Evolutionary conservation across 768 basidiomycete genomes (phyloP).

Genomic region (Russula olivacea): DNA sequence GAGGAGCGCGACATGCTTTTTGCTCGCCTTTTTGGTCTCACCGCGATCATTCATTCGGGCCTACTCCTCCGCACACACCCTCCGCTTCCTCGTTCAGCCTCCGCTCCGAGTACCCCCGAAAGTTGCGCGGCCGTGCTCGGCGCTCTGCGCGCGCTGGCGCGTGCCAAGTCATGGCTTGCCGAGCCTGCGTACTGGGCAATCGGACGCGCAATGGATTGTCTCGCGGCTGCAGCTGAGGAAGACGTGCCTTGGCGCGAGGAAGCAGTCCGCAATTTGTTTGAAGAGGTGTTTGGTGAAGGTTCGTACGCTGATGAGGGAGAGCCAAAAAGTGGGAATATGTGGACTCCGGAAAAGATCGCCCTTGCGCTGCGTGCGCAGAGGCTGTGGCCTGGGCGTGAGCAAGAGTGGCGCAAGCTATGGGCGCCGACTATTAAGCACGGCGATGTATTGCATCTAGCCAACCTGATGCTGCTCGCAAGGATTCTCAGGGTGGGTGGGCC

Average conservation of each 20-base stretch:
- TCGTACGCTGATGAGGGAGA: background rate
- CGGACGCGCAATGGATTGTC: constrained; percentile 52
- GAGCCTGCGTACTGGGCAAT: constrained; percentile 90
- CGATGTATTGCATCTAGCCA: constrained; percentile 62
- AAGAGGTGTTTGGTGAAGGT: constrained; percentile 46
- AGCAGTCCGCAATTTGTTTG: constrained; percentile 48
- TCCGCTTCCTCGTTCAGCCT: constrained; percentile 49
- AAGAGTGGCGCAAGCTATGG: constrained; percentile 55
- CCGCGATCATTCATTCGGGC: constrained; percentile 78
- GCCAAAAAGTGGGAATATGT: constrained; percentile 37
- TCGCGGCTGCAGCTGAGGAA: constrained; percentile 39
- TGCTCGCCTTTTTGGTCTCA: constrained; percentile 86
- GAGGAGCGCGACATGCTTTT: constrained; percentile 93
- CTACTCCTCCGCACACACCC: constrained; percentile 61
- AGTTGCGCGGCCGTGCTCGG: constrained; percentile 54
- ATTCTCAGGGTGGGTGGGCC: constrained; percentile 66
- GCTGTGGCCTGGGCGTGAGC: constrained; percentile 48
- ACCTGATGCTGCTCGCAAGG: constrained; percentile 64
- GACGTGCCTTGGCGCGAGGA: constrained; percentile 65
- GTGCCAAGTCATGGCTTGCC: constrained; percentile 83
- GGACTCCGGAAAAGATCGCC: constrained; percentile 89
- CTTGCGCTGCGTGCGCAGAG: constrained; percentile 66
- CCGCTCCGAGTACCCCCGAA: constrained; percentile 49
- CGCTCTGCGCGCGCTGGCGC: constrained; percentile 62
- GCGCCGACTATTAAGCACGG: constrained; percentile 72